Base-by-base conservation (phyloP, 257 asterid genomes). In the Rubia yunnanensis region DNA sequence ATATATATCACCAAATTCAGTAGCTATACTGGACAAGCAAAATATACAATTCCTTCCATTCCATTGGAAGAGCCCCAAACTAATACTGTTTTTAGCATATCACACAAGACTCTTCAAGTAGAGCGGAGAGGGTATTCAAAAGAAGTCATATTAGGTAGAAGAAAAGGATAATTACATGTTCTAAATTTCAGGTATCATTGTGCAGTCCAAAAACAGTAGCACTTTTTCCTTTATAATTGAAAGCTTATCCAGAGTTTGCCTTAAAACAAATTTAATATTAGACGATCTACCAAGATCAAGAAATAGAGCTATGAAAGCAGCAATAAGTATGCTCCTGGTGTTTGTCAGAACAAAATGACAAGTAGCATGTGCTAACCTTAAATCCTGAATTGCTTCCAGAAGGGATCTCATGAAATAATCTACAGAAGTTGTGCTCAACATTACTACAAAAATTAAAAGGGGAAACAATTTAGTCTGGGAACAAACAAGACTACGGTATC, bases 331-430 rank as follows among this genome's bases (percentile, higher is more conserved):
- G 30, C 24, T 64, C 10, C 15, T 20, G 23, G 28, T 44, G 26
- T 64, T 48, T 18, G 23, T 36, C 60, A 50, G 59, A 31, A 49
- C 11, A 31, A 49, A 50, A 38, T 6, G 22, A 38, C 38, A 22
- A 10, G 55, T 36, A 27, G 36, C 13, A 20, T 28, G 69, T 65
- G 18, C 82, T 77, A 64, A 94, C 99, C 97, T 94, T 94, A 75
- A 94, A 90, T 78, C 89, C 96, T 20, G 96, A 89, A 80, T 79
- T 80, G 53, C 54, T 77, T 69, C 95, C 99, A 39, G 95, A 83
- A 48, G 99, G 97, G 54, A 94, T 85, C 50, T 84, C 96, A 64
- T 81, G 79, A 72, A 94, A 94, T 64, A 94, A 68, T 60, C 79
- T 85, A 71, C 92, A 83, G 65, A 72, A 80, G 79, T 81, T 80